Base-by-base conservation (phyloP, 441 rosid species). In the Adansonia gregorii region DNA sequence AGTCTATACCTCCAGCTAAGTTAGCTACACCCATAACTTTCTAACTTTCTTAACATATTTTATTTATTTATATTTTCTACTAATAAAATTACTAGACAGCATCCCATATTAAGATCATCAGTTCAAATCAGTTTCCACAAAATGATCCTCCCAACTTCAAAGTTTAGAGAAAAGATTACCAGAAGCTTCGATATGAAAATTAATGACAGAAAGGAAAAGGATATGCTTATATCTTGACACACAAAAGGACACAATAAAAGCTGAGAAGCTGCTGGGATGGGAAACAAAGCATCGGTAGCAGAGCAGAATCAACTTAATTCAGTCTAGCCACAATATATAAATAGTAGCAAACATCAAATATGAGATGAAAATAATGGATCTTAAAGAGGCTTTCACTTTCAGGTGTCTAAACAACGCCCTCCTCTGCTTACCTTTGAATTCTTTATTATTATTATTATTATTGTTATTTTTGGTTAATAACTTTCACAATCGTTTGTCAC, bases 271-370 rank as follows among this genome's bases (percentile, higher is more conserved):
- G 27, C 63, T 31, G 17, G 64, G 75, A 54, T 4, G 64, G 31
- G 51, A n/a, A 72, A 2, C 64, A 39, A 54, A 65, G 1, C 69
- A 65, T 65, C 69, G 15, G 39, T n/a, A 39, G 48, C 48, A 63
- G 19, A 11, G 3, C 14, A 17, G 31, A 31, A 31, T 31, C 12
- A 63, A 58, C 9, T 17, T 24, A 63, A 58, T 20, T 17, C 17
- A 19, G 24, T 19, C 58, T 54, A 4, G 8, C 5, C 35, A 20
- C 11, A 22, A 2, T 41, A 41, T 41, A 41, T 12, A 59, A 59
- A 35, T 35, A 35, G 4, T 15, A 59, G 2, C 14, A 22, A 68
- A 22, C 41, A 68, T 45, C 39, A 68, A 51, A 15, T 49, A 45
- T 20, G 55, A 67, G 54, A 24, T 60, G 41, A 24, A 61, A 17